phyloP scores from a whole-genome alignment of 495 filamentous ascomycete genomes.

The Penicillium mononematosum region DNA sequence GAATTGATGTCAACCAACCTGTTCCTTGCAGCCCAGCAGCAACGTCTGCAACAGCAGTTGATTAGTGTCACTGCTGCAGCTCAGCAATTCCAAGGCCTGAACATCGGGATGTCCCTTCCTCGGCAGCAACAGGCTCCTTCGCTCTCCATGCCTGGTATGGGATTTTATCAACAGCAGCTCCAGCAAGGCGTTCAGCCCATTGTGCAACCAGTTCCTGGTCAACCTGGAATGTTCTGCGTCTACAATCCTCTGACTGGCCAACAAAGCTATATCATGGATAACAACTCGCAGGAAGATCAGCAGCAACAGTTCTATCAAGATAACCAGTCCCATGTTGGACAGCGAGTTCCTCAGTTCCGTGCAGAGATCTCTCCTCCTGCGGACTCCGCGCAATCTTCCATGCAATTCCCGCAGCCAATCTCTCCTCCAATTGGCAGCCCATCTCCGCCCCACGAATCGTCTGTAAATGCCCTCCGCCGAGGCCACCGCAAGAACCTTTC shows the following conservation, averaged over 20 bases:
- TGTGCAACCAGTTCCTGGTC: slow-evolving; percentile 63
- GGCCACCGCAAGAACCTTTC: slow-evolving; percentile 91
- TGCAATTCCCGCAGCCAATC: slow-evolving; percentile 39
- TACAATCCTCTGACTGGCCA: slow-evolving; percentile 83
- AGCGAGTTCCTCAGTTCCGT: slow-evolving; percentile 60
- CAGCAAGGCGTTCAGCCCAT: slow-evolving; percentile 72
- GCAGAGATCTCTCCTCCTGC: slow-evolving; percentile 81
- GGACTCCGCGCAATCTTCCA: slow-evolving; percentile 51
- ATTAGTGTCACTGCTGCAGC: slow-evolving; percentile 56
- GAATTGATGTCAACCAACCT: slow-evolving; percentile 82
- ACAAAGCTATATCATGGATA: slow-evolving; percentile 69
- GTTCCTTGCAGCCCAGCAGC: slow-evolving; percentile 84
- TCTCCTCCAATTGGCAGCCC: slow-evolving; percentile 70
- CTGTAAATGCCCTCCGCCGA: slow-evolving; percentile 82
- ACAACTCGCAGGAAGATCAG: slow-evolving; percentile 40
- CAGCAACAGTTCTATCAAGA: slow-evolving; percentile 34
- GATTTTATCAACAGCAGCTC: slow-evolving; percentile 66
- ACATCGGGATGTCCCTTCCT: slow-evolving; percentile 40
- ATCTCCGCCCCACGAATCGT: slow-evolving; percentile 59
- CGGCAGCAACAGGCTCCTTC: slow-evolving; percentile 43
- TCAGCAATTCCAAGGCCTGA: slow-evolving; percentile 78
- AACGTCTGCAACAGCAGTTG: slow-evolving; percentile 70
- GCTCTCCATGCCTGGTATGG: slow-evolving; percentile 45
- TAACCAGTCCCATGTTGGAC: slow-evolving; percentile 37
- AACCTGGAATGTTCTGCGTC: slow-evolving; percentile 73